Base-by-base conservation (phyloP, 192 early-diverging fungal genomes). In the Chytriomyces hyalinus region DNA sequence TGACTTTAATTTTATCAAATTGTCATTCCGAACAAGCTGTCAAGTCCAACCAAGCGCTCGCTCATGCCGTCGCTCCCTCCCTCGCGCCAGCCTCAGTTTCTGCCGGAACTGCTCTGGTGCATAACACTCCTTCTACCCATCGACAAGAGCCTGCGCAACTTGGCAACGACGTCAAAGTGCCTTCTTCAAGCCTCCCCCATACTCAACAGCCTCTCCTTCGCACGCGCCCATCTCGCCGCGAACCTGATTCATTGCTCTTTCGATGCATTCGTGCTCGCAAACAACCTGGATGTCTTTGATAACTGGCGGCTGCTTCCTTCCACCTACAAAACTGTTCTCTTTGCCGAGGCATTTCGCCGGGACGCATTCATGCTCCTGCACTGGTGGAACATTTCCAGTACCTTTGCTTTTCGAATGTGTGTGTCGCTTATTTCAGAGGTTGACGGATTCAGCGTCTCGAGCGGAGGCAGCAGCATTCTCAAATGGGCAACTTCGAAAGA, bases 301-400 rank as follows among this genome's bases (percentile, higher is more conserved):
- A 13, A 57, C 53, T 57, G 13, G 13, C 20, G 53, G 15, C 13
- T 57, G 53, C 53, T 57, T 57, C 53, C 53, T 13, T 0, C 20
- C 20, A 13, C 15, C 15, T 57, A 57, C 53, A 57, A 57, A 57
- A 57, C 53, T 13, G 53, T 20, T 13, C 53, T 57, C 15, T 57
- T 57, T 57, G 13, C 53, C 15, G 15, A n/a, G 15, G 53, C 53
- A 20, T 57, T 57, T 20, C 15, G 20, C 15, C 53, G 53, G 15
- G 53, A 57, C 53, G 13, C 53, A 20, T 57, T 57, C 53, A 57
- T 57, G 53, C 53, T 57, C 20, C 20, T 57, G 53, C 53, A 57
- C 53, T 57, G 53, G 53, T 57, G 53, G 53, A 57, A 13, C 13
- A 20, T 57, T 13, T 57, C 53, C 3, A 20, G 20, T 57, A 13